Evolutionary conservation across 75 land plant species (phyloP).

Genomic region (Pinus albicaulis): DNA sequence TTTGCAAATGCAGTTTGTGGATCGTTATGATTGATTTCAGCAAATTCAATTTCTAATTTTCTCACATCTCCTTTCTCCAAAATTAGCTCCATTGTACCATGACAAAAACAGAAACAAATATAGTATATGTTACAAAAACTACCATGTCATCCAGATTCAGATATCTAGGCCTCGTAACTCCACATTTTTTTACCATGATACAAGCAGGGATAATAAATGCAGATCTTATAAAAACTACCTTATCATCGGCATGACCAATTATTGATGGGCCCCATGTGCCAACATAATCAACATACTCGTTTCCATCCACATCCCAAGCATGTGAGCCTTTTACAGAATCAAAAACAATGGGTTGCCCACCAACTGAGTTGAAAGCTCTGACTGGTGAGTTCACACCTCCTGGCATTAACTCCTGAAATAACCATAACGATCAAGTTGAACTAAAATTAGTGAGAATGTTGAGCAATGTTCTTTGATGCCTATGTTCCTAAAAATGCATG

Average conservation of each 20-base stretch:
- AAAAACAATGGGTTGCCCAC: slow-evolving; percentile 92
- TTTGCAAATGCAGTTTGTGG: not conserved
- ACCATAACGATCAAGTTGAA: not conserved
- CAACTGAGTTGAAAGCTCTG: slow-evolving; percentile 97
- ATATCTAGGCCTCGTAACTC: not conserved
- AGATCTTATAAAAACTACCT: slow-evolving; percentile 41
- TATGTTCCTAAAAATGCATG: not conserved
- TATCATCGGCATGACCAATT: slow-evolving; percentile 95
- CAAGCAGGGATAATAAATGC: not conserved
- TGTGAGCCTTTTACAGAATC: slow-evolving; percentile 94
- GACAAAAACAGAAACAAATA: not conserved
- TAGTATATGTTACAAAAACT: slow-evolving; percentile 2
- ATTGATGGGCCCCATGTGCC: slow-evolving; percentile 99
- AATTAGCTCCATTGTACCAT: not conserved
- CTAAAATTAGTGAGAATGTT: not conserved
- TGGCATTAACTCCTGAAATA: slow-evolving; percentile 86
- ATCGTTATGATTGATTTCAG: not conserved
- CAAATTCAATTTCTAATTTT: not conserved
- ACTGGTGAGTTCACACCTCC: slow-evolving; percentile 99
- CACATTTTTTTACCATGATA: not conserved
- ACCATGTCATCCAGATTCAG: slow-evolving; percentile 69
- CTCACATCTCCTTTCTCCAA: not conserved
- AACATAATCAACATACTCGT: slow-evolving; percentile 94
- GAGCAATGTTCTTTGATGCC: not conserved
- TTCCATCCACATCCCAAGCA: slow-evolving; percentile 94